phyloP scores from a whole-genome alignment of 352 stramenopile species.

The Phytopythium chamaehyphon region DNA sequence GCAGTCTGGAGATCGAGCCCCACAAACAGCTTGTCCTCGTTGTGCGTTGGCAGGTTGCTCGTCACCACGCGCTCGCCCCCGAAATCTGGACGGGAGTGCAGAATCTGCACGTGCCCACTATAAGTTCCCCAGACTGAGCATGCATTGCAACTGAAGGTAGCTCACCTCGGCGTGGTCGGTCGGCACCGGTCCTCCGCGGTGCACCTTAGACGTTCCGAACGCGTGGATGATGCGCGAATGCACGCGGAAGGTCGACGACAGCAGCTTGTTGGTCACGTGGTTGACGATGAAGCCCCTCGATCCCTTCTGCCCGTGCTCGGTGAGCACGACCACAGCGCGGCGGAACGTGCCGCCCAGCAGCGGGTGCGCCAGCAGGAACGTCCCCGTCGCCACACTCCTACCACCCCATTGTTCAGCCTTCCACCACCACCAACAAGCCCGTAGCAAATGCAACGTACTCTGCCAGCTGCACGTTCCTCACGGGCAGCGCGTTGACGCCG shows the following conservation, averaged over 20 bases:
- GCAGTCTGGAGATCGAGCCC: constrained; percentile 65
- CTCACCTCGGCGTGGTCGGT: constrained; percentile 55
- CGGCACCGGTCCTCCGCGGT: constrained; percentile 57
- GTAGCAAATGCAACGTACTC: constrained; percentile 23
- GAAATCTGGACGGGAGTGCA: constrained; percentile 56
- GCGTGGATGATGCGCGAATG: constrained; percentile 46
- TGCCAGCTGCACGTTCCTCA: constrained; percentile 31
- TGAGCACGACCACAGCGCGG: constrained; percentile 71
- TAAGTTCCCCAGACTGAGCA: neutral
- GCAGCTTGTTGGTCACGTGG: constrained; percentile 41
- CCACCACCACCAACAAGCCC: neutral
- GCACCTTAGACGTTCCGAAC: constrained; percentile 61
- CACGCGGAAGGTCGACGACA: constrained; percentile 58
- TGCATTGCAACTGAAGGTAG: neutral
- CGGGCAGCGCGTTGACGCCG: constrained; percentile 3
- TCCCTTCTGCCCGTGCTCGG: constrained; percentile 48
- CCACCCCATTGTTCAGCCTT: neutral
- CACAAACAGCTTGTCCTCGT: constrained; percentile 52
- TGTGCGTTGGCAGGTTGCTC: constrained; percentile 38
- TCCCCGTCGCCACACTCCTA: constrained; percentile 36
- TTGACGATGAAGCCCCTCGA: constrained; percentile 81
- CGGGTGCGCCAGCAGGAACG: constrained; percentile 76
- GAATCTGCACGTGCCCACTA: constrained; percentile 24
- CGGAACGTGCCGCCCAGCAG: constrained; percentile 68
- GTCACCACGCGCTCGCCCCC: constrained; percentile 47